Evolutionary conservation across 257 asterid species (phyloP).

Genomic region (Osmanthus fragrans): DNA sequence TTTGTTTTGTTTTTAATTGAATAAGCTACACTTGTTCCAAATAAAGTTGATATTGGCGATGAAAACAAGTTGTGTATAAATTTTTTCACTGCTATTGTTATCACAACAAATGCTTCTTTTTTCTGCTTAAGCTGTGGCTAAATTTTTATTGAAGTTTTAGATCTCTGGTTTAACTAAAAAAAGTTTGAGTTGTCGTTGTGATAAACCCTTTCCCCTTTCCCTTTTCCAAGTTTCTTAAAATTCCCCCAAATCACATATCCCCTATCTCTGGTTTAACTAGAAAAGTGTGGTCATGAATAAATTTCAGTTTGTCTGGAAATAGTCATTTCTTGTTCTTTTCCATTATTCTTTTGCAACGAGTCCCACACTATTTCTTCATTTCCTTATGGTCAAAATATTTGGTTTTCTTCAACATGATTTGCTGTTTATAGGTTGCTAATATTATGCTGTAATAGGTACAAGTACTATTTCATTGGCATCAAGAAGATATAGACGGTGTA

Average conservation of each 20-base stretch:
- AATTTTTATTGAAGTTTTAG: background rate
- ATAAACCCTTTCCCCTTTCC: too few relatives aligned
- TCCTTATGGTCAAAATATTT: background rate
- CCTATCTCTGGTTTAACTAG: too few relatives aligned
- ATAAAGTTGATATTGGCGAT: too few relatives aligned
- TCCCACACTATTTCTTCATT: background rate
- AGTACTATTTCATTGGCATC: constrained; percentile 51
- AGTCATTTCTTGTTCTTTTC: background rate
- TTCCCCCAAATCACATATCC: too few relatives aligned
- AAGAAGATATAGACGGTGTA: constrained; percentile 38
- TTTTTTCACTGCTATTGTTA: constrained; percentile 5
- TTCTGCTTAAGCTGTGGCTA: background rate
- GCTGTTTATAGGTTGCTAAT: background rate
- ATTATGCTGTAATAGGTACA: background rate
- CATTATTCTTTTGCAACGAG: background rate
- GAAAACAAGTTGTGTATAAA: too few relatives aligned
- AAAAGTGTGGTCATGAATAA: background rate
- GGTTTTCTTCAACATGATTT: background rate
- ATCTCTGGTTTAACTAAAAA: background rate
- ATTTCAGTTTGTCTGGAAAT: background rate
- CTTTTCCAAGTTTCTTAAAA: too few relatives aligned
- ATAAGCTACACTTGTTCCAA: too few relatives aligned
- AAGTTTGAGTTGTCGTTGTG: constrained; percentile 1
- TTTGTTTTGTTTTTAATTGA: too few relatives aligned
- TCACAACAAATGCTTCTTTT: background rate